phyloP scores from a whole-genome alignment of 352 stramenopile species.

The Phytophthora cryptogea region DNA sequence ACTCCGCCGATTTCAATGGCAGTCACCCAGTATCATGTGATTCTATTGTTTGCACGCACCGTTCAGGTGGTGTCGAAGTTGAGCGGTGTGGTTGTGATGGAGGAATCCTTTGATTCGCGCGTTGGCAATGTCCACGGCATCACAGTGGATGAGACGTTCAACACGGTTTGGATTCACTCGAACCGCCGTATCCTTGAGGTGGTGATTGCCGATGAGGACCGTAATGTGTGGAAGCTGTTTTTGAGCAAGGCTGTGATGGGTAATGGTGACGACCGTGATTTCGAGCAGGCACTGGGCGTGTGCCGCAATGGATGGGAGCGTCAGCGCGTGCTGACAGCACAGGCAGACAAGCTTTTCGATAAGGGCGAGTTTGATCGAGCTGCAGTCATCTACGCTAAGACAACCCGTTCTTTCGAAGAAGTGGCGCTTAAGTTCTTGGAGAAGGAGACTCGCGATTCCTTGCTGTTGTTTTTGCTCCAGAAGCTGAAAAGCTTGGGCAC shows the following conservation, averaged over 20 bases:
- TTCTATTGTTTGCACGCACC: slow-evolving; percentile 83
- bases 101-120: slow-evolving; percentile 80
- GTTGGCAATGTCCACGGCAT: slow-evolving; percentile 75
- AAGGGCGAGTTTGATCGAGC: slow-evolving; percentile 85
- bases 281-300: slow-evolving; percentile 87
- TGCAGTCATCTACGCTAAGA: slow-evolving; percentile 90
- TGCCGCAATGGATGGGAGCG: slow-evolving; percentile 84
- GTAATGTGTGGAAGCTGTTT: slow-evolving; percentile 92
- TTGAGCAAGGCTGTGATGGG: slow-evolving; percentile 84
- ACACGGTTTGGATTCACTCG: slow-evolving; percentile 86
- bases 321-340: slow-evolving; percentile 86
- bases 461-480: slow-evolving; percentile 89
- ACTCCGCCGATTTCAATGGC: slow-evolving; percentile 82
- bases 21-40: slow-evolving; percentile 93
- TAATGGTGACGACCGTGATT: slow-evolving; percentile 80
- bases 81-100: slow-evolving; percentile 85
- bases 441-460: slow-evolving; percentile 74
- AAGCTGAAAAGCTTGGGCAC: slow-evolving; percentile 84
- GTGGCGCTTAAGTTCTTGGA: slow-evolving; percentile 93
- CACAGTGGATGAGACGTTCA: slow-evolving; percentile 73
- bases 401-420: slow-evolving; percentile 89
- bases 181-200: slow-evolving; percentile 82
- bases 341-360: slow-evolving; percentile 92
- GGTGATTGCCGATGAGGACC: slow-evolving; percentile 86
- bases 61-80: slow-evolving; percentile 89